These are phyloP conservation scores for Saturnispora diversa DNA, from an alignment of 805 yeast species.

Conservation along the genomic window DNA sequence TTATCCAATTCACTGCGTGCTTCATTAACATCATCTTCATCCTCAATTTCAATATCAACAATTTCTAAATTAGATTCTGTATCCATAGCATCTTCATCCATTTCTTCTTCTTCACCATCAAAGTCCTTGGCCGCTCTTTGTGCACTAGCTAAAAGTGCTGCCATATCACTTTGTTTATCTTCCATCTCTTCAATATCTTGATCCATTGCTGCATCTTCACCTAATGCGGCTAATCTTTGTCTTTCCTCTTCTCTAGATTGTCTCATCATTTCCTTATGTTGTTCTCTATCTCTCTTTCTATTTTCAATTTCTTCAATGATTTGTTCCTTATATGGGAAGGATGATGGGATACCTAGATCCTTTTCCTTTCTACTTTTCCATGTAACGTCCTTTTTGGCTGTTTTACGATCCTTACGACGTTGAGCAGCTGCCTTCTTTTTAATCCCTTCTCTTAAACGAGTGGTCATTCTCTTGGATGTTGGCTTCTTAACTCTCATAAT, in stretches of 20 bases:
- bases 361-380: constrained; percentile 82
- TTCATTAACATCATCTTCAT: constrained; percentile 20
- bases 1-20: constrained; percentile 50
- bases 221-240: background rate
- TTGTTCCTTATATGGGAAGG: constrained; percentile 88
- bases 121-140: constrained; percentile 76
- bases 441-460: constrained; percentile 94
- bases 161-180: constrained; percentile 42
- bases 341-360: constrained; percentile 92
- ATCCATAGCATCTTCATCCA: constrained; percentile 34
- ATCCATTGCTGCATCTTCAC: constrained; percentile 28
- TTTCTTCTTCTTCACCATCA: constrained; percentile 47
- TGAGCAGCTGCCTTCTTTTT: constrained; percentile 93
- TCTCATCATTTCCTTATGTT: constrained; percentile 43
- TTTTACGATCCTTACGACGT: constrained; percentile 73
- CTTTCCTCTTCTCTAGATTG: constrained; percentile 38
- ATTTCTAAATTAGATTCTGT: constrained; percentile 44
- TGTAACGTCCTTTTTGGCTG: constrained; percentile 80
- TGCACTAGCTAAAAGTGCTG: constrained; percentile 86
- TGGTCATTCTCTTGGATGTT: constrained; percentile 80
- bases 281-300: constrained; percentile 45
- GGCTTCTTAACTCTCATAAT: constrained; percentile 39
- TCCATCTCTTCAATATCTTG: constrained; percentile 31
- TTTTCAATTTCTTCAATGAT: constrained; percentile 67
- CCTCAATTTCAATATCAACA: constrained; percentile 40